Evolutionary conservation across 2,329 filamentous ascomycete species (phyloP).

Genomic region (Alternaria triticimaculans): DNA sequence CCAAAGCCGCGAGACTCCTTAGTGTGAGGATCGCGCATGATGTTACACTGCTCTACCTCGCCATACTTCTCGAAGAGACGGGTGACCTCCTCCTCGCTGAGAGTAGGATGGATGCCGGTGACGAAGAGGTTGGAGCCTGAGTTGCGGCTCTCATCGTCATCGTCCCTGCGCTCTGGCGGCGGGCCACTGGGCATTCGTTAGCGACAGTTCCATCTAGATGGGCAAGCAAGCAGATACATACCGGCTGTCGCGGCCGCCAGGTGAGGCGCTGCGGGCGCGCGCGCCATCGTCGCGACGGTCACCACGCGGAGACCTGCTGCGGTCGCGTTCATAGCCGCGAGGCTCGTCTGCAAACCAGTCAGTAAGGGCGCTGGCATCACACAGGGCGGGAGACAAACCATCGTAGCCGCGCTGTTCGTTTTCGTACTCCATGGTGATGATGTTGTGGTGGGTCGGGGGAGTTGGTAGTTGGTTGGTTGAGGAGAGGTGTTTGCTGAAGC

Average conservation of each 20-base stretch:
- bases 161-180: constrained; percentile 57
- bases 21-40: constrained; percentile 98
- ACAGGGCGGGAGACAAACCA: constrained; percentile 56
- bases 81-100: constrained; percentile 87
- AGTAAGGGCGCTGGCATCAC: constrained; percentile 20
- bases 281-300: constrained; percentile 61
- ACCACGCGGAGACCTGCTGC: constrained; percentile 68
- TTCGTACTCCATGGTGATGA: constrained; percentile 68
- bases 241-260: constrained; percentile 61
- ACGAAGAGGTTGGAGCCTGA: constrained; percentile 98
- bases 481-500: constrained; percentile 32
- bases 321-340: constrained; percentile 68
- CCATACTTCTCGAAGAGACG: constrained; percentile 99
- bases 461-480: constrained; percentile 25
- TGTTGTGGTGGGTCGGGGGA: constrained; percentile 38
- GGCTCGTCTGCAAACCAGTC: constrained; percentile 58
- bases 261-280: constrained; percentile 69
- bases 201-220: constrained; percentile 9
- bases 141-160: constrained; percentile 86
- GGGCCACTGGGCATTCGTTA: constrained; percentile 52
- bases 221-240: constrained; percentile 22
- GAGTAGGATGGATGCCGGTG: constrained; percentile 93
- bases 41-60: constrained; percentile 98
- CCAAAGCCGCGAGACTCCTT: constrained; percentile 99
- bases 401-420: constrained; percentile 70